Evolutionary conservation across 2,329 filamentous ascomycete species (phyloP), one percentile per base, ranked within the genome.

Genomic region (Trichothecium roseum): DNA sequence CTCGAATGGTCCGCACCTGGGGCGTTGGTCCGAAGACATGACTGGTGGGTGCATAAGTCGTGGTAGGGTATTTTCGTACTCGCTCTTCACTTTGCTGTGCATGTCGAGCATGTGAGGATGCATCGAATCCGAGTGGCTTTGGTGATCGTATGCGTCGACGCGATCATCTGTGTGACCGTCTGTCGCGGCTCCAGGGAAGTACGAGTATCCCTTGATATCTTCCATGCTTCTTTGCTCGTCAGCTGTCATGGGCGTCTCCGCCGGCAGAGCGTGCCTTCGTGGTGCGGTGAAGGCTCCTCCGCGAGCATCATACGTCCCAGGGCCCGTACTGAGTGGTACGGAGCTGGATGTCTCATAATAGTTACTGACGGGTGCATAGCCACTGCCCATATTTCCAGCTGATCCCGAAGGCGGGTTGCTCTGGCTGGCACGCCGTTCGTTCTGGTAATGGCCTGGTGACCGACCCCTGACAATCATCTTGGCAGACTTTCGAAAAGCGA

Each of bases 391-490:
- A 29, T 69, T 71, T 16, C 78, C 74, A 27, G 76, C 74, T 1
- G 78, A 77, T 12, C 82, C 81, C 37, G 69, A 69, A 3, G 70
- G 67, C 3, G 82, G 80, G 48, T 81, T 84, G 47, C 78, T 75
- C 3, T 78, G 69, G 53, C 78, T 84, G 35, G 76, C 70, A 37
- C 79, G 71, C 42, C 80, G 66, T 44, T 81, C 78, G 30, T 80
- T 75, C 49, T 83, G 79, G 56, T 87, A 87, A 49, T 87, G 85
- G 2, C 84, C 84, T 0, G 84, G 84, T 7, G 82, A 88, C 18
- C 84, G 74, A 5, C 85, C 85, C 16, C 85, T 80, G n/a, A 91
- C 84, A 45, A 93, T 86, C 70, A 91, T 84, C 52, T 81, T 83
- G 40, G 81, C 77, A 5, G 84, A 89, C 49, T 83, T 77, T 32